Evolutionary conservation across 371 early-diverging fungal genomes (phyloP), one percentile per base, ranked within the genome.

Genomic region (Dichotomocladium elegans): DNA sequence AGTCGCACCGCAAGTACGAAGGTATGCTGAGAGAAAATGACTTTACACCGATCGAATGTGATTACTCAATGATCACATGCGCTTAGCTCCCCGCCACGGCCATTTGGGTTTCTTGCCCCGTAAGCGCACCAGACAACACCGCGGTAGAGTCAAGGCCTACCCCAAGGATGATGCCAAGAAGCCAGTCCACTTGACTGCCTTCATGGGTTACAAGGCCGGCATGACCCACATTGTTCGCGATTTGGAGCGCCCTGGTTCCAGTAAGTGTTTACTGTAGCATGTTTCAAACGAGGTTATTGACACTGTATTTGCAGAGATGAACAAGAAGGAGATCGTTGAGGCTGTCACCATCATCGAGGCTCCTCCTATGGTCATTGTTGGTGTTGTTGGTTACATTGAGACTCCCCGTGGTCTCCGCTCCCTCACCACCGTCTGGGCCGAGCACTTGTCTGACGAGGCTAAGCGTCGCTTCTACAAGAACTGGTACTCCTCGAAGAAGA

Each of bases 141-240:
- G 94, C 67, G 99, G 98, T 68, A 88, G 93, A 70, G 90, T 93
- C 66, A 96, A 97, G 93, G 90, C 99, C 60, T 99, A 95, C 92
- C 99, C 99, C 74, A 91, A 91, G 86, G 99, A 99, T 83, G 94
- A 97, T 81, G 73, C 88, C 56, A 80, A 81, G 74, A 92, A 95
- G 87, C 88, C 94, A 55, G 95, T 97, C 61, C 99, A 99, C 85
- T 80, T 99, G 75, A 98, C 99, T 51, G 99, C 96, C 68, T 99
- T 98, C 91, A 79, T 99, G 73, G 98, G 91, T 64, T 99, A 99
- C 93, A 99, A 99, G 93, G 99, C 97, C 54, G 99, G 99, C 76
- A 99, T 99, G 99, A 97, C 99, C 74, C 99, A 99, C 86, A 90
- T 99, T 68, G 96, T 99, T 61, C 93, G 99, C 68, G 98, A 97